Evolutionary conservation across 257 asterid genomes (phyloP), one percentile per base, ranked within the genome.

Genomic region (Voacanga thouarsii): DNA sequence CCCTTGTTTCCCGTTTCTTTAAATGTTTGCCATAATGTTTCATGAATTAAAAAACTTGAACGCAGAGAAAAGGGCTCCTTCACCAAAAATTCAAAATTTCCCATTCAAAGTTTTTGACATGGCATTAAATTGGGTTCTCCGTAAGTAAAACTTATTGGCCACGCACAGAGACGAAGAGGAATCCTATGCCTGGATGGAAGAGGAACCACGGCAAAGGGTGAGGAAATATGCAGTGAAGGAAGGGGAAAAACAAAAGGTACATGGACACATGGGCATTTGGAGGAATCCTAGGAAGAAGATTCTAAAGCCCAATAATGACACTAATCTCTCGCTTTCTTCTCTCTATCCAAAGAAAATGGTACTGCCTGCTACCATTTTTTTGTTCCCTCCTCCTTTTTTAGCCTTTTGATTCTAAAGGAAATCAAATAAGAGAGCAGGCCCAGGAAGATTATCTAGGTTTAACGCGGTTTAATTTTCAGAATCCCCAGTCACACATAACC

Each of bases 281-380:
- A 80, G 78, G 86, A 80, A 83, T 80, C 86, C 84, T 73, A 83
- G 76, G 80, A 72, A 65, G 71, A 80, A 77, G 75, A 72, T 77
- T 64, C 80, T 51, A 23, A n/a, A 61, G 59, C 30, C 15, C 64
- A 44, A 72, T 75, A 66, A 55, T 70, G 59, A 70, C 39, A 26
- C 33, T 41, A n/a, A 53, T 30, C 30, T 18, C 57, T 57, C 57
- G 37, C 63, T 16, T 16, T 51, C 64, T 37, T 50, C 16, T 37
- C 24, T 18, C 33, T 28, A 53, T 28, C 39, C 23, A 47, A 71
- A 71, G 43, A 21, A 28, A 59, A 75, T 75, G 7, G 21, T 59
- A 47, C 14, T 21, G 51, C 23, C 23, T 37, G 56, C 39, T 14
- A 7, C 6, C n/a, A 41, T 21, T 47, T 7, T 21, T 64, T 30